phyloP scores from a whole-genome alignment of 1,139 yeast genomes.

The Debaryomycetaceae sp. region DNA sequence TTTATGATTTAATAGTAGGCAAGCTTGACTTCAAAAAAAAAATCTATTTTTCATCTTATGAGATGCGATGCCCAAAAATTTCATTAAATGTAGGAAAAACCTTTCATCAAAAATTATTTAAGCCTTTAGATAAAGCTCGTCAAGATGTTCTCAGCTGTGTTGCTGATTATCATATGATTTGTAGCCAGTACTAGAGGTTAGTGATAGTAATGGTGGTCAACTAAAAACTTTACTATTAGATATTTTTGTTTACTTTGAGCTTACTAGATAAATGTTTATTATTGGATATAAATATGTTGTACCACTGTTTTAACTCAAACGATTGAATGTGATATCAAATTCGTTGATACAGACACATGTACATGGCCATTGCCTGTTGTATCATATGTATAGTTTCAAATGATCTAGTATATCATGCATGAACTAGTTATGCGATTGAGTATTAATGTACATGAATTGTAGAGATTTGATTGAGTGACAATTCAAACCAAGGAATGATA shows the following conservation, averaged over 20 bases:
- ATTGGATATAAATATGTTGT: not conserved
- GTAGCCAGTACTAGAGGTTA: too few species aligned
- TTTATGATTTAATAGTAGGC: not conserved
- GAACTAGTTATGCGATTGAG: conserved; percentile 1
- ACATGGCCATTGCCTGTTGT: not conserved
- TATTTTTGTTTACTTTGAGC: too few species aligned
- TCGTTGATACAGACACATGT: not conserved
- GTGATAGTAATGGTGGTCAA: too few species aligned
- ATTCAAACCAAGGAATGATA: not conserved
- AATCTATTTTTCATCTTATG: not conserved
- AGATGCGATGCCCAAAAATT: not conserved
- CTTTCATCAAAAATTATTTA: not conserved
- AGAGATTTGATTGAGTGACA: not conserved
- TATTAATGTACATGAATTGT: conserved; percentile 1
- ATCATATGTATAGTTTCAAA: not conserved
- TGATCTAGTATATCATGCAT: not conserved
- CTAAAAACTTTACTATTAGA: too few species aligned
- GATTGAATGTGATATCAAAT: not conserved
- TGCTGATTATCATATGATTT: too few species aligned
- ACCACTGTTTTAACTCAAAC: not conserved
- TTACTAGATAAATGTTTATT: not conserved
- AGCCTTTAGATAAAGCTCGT: too few species aligned
- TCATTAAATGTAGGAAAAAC: not conserved
- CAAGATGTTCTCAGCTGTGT: too few species aligned
- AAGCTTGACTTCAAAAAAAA: not conserved